Base-by-base conservation (phyloP, 2,329 filamentous ascomycete genomes). In the Thelonectria olida region DNA sequence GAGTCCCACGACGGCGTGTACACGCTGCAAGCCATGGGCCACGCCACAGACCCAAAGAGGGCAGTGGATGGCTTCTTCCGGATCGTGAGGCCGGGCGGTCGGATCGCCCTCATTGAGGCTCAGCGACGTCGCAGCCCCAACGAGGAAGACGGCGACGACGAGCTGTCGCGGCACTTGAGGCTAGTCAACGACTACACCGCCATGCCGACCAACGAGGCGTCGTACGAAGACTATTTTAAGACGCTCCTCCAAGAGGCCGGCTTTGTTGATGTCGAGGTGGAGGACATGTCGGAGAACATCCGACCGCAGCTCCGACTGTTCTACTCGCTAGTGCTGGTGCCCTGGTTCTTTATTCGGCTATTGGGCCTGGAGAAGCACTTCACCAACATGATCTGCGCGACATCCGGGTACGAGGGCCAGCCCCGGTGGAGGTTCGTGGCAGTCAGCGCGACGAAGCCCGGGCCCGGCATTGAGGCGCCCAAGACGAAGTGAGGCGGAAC, bases 11-110 rank as follows among this genome's bases (percentile, higher is more conserved):
- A 87, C 54, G 84, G 83, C 4, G 73, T 82, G 25, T 87, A 86
- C 68, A 86, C 84, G 0, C 83, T 86, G 80, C 83, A 87, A 70
- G 85, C 83, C 0, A 79, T 87, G 47, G 83, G 85, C 0, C 84
- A 87, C 65, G 82, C 84, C 1, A 82, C 79, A 1, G 78, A 85
- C 38, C 79, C 81, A 0, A 64, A 76, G 39, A 71, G 69, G 7
- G 84, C 80, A 2, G 72, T 84, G 2, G 64, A 62, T 6, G 80
- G 80, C 17, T 85, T 86, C 72, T 79, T 76, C 67, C 79, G 82
- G 13, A 63, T 84, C 1, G 71, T 86, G 5, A 73, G 74, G 22
- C 82, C 82, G 2, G 84, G 83, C 25, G 83, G 83, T 1, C 73
- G 74, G 2, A 48, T 85, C 7, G 79, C 76, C 1, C 67, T 83